Base-by-base conservation (phyloP, 768 basidiomycete genomes). In the Lenzites betulinus region DNA sequence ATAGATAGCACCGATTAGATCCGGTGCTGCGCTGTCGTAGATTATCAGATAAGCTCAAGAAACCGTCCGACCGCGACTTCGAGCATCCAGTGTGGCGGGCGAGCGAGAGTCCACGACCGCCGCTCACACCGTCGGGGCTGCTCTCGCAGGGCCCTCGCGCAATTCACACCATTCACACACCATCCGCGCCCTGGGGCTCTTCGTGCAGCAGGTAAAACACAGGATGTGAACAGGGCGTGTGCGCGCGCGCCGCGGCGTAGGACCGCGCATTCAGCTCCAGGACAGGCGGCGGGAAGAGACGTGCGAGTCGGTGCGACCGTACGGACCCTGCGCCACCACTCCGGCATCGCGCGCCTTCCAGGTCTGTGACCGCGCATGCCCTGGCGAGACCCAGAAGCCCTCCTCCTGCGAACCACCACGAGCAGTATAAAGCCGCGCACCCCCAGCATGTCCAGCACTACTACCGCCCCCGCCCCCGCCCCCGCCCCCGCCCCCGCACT, bases 41-140 rank as follows among this genome's bases (percentile, higher is more conserved):
- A 15, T 49, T 58, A 58, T 58, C 56, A 58, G 56, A 58, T 58
- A 58, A 51, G 28, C 38, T n/a, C n/a, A n/a, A n/a, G n/a, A n/a
- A n/a, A n/a, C n/a, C n/a, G n/a, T n/a, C n/a, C n/a, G 5, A 11
- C 46, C 20, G n/a, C 12, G 26, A 18, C 38, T 28, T 28, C 7
- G n/a, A 38, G 9, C 35, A 13, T 22, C 7, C 8, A n/a, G 33
- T 18, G 25, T 50, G 30, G n/a, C 25, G 18, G 30, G 25, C 23
- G 50, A 38, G 47, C 47, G 22, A 36, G 38, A 8, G 22, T 43
- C 54, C 54, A 55, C 54, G 54, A 46, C 54, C 22, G 44, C 22
- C 53, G 42, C 28, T 47, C 53, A 43, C 53, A 44, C 26, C n/a
- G 36, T 15, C 42, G 30, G 18, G 30, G 20, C 15, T 47, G 43